Evolutionary conservation across 805 yeast genomes (phyloP).

Genomic region (Metschnikowia sp.): DNA sequence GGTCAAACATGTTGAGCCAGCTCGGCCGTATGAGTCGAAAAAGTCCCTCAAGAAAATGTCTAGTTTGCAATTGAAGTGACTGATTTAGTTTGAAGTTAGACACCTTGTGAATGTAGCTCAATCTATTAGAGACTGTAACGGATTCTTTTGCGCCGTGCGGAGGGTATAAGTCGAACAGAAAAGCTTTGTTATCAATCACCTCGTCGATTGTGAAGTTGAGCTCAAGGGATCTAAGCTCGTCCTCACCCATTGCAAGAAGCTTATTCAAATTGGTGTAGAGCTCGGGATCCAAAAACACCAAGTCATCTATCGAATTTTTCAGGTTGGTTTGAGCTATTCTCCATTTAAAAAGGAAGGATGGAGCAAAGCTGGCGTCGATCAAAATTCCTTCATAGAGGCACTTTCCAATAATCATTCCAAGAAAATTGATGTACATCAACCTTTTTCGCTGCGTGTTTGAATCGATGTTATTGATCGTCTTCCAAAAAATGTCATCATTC

Average conservation of each 20-base stretch:
- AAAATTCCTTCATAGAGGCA: conserved; percentile 81
- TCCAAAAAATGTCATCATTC: conserved; percentile 49
- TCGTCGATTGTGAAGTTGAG: conserved; percentile 66
- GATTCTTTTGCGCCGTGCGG: conserved; percentile 53
- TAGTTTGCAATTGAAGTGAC: conserved; percentile 55
- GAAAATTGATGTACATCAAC: conserved; percentile 46
- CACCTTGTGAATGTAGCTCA: conserved; percentile 71
- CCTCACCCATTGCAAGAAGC: conserved; percentile 50
- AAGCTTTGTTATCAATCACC: conserved; percentile 32
- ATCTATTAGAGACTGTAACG: conserved; percentile 60
- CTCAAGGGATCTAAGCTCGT: conserved; percentile 57
- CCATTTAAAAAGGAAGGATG: conserved; percentile 76
- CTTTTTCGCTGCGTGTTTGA: conserved; percentile 24
- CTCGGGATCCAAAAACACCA: conserved; percentile 65
- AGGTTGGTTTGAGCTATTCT: conserved; percentile 37
- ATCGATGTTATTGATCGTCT: conserved; percentile 30
- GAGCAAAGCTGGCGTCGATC: conserved; percentile 80
- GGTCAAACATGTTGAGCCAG: conserved; percentile 85
- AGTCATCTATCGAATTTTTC: conserved; percentile 73
- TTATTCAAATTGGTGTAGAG: conserved; percentile 64
- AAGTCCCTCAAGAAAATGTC: conserved; percentile 67
- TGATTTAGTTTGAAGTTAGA: conserved; percentile 77
- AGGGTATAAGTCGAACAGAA: conserved; percentile 52
- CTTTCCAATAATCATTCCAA: conserved; percentile 85
- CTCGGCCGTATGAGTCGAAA: conserved; percentile 60